Evolutionary conservation across 2,329 filamentous ascomycete species (phyloP).

Genomic region (Alternaria rosae): DNA sequence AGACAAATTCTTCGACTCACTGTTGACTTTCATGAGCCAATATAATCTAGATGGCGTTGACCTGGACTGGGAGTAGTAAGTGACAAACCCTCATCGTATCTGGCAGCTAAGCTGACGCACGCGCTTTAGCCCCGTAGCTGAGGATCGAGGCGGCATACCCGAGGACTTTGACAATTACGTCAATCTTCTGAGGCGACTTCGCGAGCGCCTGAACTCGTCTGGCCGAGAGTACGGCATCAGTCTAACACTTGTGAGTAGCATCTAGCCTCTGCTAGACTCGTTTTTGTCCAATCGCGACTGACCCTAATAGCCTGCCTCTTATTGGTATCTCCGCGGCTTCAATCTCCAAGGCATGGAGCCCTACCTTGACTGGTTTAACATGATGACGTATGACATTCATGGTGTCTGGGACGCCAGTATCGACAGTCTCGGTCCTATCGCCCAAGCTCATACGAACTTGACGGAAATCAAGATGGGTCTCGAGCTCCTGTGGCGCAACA

Average conservation of each 20-base stretch:
- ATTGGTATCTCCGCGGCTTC: slow-evolving; percentile 37
- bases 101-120: background rate
- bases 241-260: slow-evolving; percentile 14
- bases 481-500: slow-evolving; percentile 57
- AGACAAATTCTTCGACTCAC: slow-evolving; percentile 44
- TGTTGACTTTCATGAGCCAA: slow-evolving; percentile 49
- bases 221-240: slow-evolving; percentile 8
- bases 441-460: slow-evolving; percentile 53
- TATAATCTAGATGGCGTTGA: slow-evolving; percentile 57
- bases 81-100: background rate
- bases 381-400: slow-evolving; percentile 58
- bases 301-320: slow-evolving; percentile 13
- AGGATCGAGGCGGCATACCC: slow-evolving; percentile 46
- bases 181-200: background rate
- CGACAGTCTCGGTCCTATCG: slow-evolving; percentile 30
- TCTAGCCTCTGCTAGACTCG: background rate
- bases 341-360: slow-evolving; percentile 22
- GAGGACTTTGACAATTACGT: slow-evolving; percentile 41
- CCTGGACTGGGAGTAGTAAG: slow-evolving; percentile 48
- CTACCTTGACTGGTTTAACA: slow-evolving; percentile 52
- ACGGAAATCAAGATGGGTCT: slow-evolving; percentile 54
- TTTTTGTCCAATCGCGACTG: background rate
- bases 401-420: slow-evolving; percentile 52
- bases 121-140: slow-evolving; percentile 7
- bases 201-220: background rate